Conservation (phyloP, 2,329 filamentous ascomycete species). For the Pezicula neosporulosa region DNA sequence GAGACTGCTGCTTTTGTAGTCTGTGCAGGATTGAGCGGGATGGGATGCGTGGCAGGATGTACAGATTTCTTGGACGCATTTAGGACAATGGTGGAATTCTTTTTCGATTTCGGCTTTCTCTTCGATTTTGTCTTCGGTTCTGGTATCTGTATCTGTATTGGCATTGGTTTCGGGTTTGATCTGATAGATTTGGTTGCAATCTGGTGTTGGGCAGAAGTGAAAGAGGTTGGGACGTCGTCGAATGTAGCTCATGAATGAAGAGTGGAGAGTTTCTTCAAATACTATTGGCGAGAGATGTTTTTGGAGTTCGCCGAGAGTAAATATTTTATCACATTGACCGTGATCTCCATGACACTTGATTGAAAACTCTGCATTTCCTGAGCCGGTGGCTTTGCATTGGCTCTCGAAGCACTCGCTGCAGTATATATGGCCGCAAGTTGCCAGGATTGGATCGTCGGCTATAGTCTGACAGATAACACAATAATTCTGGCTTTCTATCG, state of each 20-base stretch:
- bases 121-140: too few relatives aligned
- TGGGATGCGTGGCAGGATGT: too few relatives aligned
- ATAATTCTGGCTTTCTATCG: too few relatives aligned
- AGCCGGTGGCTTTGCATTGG: background rate
- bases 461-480: too few relatives aligned
- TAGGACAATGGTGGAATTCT: too few relatives aligned
- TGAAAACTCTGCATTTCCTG: background rate
- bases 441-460: background rate
- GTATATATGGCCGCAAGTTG: background rate
- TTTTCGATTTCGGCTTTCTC: too few relatives aligned
- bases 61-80: too few relatives aligned
- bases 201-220: constrained; percentile 38
- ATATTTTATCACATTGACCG: background rate
- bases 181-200: constrained; percentile 42
- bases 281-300: constrained; percentile 25
- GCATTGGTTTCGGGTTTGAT: constrained; percentile 24
- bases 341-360: background rate
- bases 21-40: too few relatives aligned
- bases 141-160: too few relatives aligned
- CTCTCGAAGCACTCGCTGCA: background rate
- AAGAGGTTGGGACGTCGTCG: constrained; percentile 28
- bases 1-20: too few relatives aligned
- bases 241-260: constrained; percentile 33
- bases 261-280: constrained; percentile 35
- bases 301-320: background rate